Evolutionary conservation across 371 early-diverging fungal species (phyloP).

Genomic region (Batkoa obscura): DNA sequence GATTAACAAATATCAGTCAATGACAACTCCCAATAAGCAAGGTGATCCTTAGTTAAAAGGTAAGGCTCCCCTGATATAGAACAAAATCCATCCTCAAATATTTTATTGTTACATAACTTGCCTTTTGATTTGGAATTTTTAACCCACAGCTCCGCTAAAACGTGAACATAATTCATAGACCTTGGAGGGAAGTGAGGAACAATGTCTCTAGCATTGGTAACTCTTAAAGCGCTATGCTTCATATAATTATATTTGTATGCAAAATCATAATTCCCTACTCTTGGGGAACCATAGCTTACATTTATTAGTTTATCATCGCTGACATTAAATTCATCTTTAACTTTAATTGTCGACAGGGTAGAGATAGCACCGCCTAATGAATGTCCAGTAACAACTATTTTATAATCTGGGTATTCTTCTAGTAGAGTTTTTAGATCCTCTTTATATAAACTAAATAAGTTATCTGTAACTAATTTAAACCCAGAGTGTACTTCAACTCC

Average conservation of each 20-base stretch:
- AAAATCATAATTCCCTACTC: background rate
- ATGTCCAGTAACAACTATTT: background rate
- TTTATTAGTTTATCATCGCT: background rate
- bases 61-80: no score
- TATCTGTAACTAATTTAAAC: no score
- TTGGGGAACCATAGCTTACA: background rate
- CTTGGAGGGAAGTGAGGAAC: background rate
- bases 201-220: background rate
- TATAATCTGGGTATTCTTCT: background rate
- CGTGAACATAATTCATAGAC: background rate
- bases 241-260: background rate
- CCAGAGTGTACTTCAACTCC: no score
- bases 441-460: no score
- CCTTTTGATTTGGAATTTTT: no score
- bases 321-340: background rate
- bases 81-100: no score
- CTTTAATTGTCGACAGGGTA: background rate
- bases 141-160: background rate
- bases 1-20: no score
- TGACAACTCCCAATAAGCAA: no score
- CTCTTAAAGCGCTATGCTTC: background rate
- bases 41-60: no score
- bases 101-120: no score
- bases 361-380: conserved; percentile 2
- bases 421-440: no score